Evolutionary conservation across 2,329 filamentous ascomycete genomes (phyloP).

Genomic region (Alternaria panax): DNA sequence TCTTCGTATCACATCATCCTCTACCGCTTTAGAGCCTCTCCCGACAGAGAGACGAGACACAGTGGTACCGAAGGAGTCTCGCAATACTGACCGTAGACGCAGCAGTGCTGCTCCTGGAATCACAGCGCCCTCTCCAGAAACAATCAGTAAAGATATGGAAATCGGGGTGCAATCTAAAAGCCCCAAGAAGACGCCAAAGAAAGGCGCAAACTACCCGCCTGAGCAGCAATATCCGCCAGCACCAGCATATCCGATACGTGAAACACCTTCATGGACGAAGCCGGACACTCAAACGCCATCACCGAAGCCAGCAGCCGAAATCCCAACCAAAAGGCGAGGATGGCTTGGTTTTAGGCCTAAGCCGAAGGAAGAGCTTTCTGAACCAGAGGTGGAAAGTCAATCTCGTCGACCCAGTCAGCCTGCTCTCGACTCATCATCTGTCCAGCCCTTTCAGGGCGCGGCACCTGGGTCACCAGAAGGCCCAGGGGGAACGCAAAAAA

Average conservation of each 20-base stretch:
- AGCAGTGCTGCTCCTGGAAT: slow-evolving; percentile 9
- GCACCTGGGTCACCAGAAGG: slow-evolving; percentile 29
- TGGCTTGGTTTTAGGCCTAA: slow-evolving; percentile 18
- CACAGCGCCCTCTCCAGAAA: slow-evolving; percentile 18
- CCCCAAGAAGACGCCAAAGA: slow-evolving; percentile 15
- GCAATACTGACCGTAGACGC: not conserved
- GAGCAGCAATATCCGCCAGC: slow-evolving; percentile 33
- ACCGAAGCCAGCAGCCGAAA: slow-evolving; percentile 11
- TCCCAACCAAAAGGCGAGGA: slow-evolving; percentile 15
- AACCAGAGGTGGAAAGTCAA: not conserved
- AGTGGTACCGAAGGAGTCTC: not conserved
- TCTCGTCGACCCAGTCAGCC: slow-evolving; percentile 8
- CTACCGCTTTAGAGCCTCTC: slow-evolving; percentile 14
- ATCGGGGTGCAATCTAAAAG: not conserved
- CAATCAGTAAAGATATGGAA: not conserved
- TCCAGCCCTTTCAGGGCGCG: slow-evolving; percentile 32
- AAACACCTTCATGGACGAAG: slow-evolving; percentile 33
- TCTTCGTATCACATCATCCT: slow-evolving; percentile 5
- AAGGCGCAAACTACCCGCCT: slow-evolving; percentile 17
- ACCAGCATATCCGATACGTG: slow-evolving; percentile 33
- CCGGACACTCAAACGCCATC: slow-evolving; percentile 27
- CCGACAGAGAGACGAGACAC: not conserved
- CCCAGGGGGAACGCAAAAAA: slow-evolving; percentile 41
- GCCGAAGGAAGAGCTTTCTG: slow-evolving; percentile 14
- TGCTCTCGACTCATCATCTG: slow-evolving; percentile 7